Evolutionary conservation across 768 basidiomycete genomes (phyloP), one percentile per base, ranked within the genome.

Genomic region (Macrolepiota fuliginosa): DNA sequence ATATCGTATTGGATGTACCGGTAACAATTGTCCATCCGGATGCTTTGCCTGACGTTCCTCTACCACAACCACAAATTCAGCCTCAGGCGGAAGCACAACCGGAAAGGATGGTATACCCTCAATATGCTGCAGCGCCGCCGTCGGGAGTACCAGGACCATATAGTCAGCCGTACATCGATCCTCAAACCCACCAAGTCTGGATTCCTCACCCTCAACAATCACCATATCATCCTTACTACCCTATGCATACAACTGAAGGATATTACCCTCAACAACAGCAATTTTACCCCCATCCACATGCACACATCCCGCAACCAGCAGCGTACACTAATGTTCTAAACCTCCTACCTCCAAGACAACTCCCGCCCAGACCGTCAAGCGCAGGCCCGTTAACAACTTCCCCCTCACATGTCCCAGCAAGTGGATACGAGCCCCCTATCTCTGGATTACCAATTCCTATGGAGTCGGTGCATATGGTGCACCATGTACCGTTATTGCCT

Each of bases 1-100:
- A 92, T 69, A 81, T 91, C 25, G 66, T 81, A 29, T 71, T 92
- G 0, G 79, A 83, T 51, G 74, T 94, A 10, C 89, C 89, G 10
- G 79, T 91, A 0, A 78, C 77, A 24, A 78, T 91, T 22, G 77
- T 85, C 24, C 89, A 92, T 69, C 87, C 89, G 1, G 71, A 76
- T n/a, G 84, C 86, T 5, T 66, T 86, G 9, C 83, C 87, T 17
- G 63, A 66, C 15, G 39, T 64, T 25, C 57, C 64, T n/a, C 55
- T 24, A n/a, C 42, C 35, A 24, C 57, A 45, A 22, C 53, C 51
- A 6, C 46, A 29, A 32, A 3, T 29, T 19, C 39, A 45, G 19
- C 42, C n/a, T 9, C 42, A n/a, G 19, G 19, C n/a, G 17, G n/a
- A 17, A 7, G 42, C n/a, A 45, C 40, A 29, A 9, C 62, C 29